Evolutionary conservation across 345 rosid genomes (phyloP).

Genomic region (Gossypioides kirkii): DNA sequence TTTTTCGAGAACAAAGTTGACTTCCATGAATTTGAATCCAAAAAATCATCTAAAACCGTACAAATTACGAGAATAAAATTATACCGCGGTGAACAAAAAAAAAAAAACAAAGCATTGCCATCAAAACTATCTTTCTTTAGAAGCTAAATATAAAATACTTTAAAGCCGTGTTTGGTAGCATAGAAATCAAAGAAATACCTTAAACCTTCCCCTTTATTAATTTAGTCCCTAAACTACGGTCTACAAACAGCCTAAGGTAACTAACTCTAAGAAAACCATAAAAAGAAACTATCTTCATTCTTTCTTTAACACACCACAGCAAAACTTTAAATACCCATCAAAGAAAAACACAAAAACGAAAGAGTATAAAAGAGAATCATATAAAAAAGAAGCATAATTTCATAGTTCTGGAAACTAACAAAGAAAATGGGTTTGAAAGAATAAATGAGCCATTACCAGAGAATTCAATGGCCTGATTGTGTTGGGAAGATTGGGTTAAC

Average conservation of each 20-base stretch:
- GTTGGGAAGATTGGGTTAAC: neutral
- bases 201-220: neutral
- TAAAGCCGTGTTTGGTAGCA: neutral
- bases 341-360: neutral
- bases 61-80: too few species aligned
- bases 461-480: neutral
- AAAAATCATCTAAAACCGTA: too few species aligned
- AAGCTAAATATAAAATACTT: neutral
- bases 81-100: too few species aligned
- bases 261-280: neutral
- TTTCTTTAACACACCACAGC: neutral
- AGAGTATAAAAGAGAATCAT: neutral
- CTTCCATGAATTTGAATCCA: neutral
- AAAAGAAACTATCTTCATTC: neutral
- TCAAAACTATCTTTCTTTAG: neutral
- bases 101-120: too few species aligned
- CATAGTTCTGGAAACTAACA: neutral
- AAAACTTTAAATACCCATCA: neutral
- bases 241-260: neutral
- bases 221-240: neutral
- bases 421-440: neutral
- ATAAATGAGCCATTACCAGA: neutral
- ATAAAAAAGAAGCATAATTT: neutral
- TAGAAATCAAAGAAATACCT: neutral
- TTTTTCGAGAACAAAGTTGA: too few species aligned